Percentiles rank a stretch among this genome's conserved stretches.
These are phyloP conservation scores for Panaeolus papilionaceus DNA, from an alignment of 768 basidiomycete genomes.

Conservation along the genomic window DNA sequence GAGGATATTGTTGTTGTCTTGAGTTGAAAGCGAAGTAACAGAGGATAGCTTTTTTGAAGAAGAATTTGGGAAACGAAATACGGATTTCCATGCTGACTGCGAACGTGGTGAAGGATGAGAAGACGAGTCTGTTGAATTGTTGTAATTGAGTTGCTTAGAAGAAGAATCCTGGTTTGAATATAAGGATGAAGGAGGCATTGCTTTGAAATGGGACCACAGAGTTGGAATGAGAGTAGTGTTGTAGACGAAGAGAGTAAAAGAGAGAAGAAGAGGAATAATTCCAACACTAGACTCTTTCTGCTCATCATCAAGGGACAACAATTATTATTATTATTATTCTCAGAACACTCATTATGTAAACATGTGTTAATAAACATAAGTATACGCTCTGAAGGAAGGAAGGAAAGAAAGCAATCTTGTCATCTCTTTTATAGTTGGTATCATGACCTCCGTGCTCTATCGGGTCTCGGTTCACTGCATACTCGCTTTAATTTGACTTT, in stretches of 20 bases:
- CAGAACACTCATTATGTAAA: slow-evolving; percentile 38
- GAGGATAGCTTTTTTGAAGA: slow-evolving; percentile 64
- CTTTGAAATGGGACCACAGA: slow-evolving; percentile 20
- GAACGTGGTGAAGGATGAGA: slow-evolving; percentile 36
- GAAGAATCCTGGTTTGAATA: slow-evolving; percentile 30
- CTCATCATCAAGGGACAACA: slow-evolving; percentile 16
- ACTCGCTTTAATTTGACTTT: too few species aligned
- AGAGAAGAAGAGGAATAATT: slow-evolving; percentile 27
- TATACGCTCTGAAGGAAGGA: too few species aligned
- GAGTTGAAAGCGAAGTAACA: slow-evolving; percentile 49
- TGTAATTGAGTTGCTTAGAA: slow-evolving; percentile 21
- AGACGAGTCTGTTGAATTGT: slow-evolving; percentile 24
- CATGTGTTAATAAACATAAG: slow-evolving; percentile 19
- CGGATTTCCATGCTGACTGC: slow-evolving; percentile 68
- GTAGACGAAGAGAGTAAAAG: slow-evolving; percentile 10
- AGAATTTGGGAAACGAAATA: slow-evolving; percentile 71
- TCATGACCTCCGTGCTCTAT: too few species aligned
- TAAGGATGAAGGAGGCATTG: slow-evolving; percentile 34
- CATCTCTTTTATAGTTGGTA: too few species aligned
- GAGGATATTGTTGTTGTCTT: slow-evolving; percentile 58
- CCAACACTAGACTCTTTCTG: slow-evolving; percentile 15
- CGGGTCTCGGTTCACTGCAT: too few species aligned
- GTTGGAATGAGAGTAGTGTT: slow-evolving; percentile 23
- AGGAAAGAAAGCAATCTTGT: background rate
- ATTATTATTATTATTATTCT: slow-evolving; percentile 8